Conservation (phyloP, 1,284 basidiomycete species). For the Laetiporus sulphureus region DNA sequence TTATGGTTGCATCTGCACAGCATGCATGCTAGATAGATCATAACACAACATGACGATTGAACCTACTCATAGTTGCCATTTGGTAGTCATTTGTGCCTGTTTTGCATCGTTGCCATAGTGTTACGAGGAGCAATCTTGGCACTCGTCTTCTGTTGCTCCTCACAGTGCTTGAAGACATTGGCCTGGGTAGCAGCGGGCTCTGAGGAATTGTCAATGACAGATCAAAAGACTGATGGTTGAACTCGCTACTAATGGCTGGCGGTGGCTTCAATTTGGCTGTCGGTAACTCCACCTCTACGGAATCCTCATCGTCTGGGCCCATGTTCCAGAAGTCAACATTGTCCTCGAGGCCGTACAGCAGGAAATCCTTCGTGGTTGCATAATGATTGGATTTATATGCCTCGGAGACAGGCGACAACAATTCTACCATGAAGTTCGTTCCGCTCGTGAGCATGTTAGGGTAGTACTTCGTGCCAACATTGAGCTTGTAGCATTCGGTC, state of each 20-base stretch:
- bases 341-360: slow-evolving; percentile 58
- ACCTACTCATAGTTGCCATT: slow-evolving; percentile 52
- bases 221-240: not conserved
- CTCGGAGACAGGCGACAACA: not conserved
- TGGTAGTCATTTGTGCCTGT: slow-evolving; percentile 22
- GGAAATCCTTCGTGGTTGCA: slow-evolving; percentile 41
- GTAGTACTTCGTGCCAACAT: slow-evolving; percentile 45
- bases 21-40: not conserved
- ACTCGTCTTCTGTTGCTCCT: slow-evolving; percentile 17
- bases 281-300: not conserved
- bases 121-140: not conserved
- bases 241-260: not conserved
- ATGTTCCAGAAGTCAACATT: slow-evolving; percentile 62
- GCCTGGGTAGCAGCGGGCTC: not conserved
- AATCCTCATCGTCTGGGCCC: slow-evolving; percentile 33
- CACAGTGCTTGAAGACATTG: not conserved
- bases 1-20: slow-evolving; percentile 63
- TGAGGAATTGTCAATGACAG: not conserved
- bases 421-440: slow-evolving; percentile 28
- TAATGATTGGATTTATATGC: not conserved
- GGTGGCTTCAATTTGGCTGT: not conserved
- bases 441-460: slow-evolving; percentile 69
- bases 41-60: not conserved
- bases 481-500: slow-evolving; percentile 48
- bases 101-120: not conserved